These are phyloP conservation scores for Colletotrichum falcatum DNA, from an alignment of 2,329 filamentous ascomycete genomes.

Conservation along the genomic window DNA sequence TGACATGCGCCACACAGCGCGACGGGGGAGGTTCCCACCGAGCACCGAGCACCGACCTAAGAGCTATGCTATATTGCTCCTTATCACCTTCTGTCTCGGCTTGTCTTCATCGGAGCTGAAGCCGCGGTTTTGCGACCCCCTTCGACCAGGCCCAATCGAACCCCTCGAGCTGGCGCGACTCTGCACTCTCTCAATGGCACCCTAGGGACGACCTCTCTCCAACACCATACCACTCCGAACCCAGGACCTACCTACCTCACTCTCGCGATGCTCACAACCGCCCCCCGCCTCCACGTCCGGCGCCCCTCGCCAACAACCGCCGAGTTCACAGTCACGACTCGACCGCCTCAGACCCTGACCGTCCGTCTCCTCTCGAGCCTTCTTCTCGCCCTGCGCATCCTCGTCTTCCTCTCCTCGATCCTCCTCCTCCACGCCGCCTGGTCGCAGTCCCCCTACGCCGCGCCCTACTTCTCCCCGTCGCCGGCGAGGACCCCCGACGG, in stretches of 20 bases:
- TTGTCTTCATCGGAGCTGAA: neutral
- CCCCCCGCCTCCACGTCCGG: constrained; percentile 70
- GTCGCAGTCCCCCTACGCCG: constrained; percentile 49
- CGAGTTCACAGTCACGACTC: constrained; percentile 91
- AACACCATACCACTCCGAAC: neutral
- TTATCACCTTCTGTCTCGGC: constrained; percentile 3
- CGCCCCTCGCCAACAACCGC: constrained; percentile 89
- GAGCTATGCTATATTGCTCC: no score
- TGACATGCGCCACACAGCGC: neutral
- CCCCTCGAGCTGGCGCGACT: neutral
- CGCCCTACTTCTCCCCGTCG: constrained; percentile 26
- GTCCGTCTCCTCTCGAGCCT: constrained; percentile 59
- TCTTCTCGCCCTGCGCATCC: constrained; percentile 58
- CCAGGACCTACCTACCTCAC: neutral
- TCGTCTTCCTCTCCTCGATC: constrained; percentile 55
- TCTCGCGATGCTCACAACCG: constrained; percentile 69
- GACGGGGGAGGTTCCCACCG: constrained; percentile 9
- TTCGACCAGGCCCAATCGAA: neutral
- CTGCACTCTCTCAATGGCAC: constrained; percentile 10
- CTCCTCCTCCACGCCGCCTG: constrained; percentile 62
- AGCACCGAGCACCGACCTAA: neutral
- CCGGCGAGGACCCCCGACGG: constrained; percentile 7
- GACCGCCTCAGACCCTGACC: constrained; percentile 64
- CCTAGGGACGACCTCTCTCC: neutral
- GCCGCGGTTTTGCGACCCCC: neutral